phyloP scores from a whole-genome alignment of 441 rosid genomes.

The Erodium texanum region DNA sequence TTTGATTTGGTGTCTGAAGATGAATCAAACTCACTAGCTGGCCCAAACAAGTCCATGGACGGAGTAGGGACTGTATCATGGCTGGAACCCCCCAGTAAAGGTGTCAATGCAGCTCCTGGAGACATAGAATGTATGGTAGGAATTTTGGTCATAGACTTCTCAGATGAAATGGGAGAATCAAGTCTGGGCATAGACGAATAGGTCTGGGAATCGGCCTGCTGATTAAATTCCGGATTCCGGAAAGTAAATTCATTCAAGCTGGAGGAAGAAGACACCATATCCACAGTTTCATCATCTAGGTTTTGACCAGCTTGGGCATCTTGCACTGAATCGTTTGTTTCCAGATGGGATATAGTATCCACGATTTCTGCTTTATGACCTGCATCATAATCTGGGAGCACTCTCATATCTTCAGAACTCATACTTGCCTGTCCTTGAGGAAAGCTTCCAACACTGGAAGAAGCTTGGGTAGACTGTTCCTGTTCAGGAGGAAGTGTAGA shows the following conservation, averaged over 20 bases:
- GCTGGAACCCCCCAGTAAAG: slow-evolving; percentile 23
- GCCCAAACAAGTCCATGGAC: slow-evolving; percentile 57
- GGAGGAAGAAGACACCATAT: slow-evolving; percentile 42
- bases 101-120: slow-evolving; percentile 29
- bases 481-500: slow-evolving; percentile 85
- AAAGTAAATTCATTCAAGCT: slow-evolving; percentile 44
- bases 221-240: slow-evolving; percentile 32
- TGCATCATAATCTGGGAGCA: slow-evolving; percentile 33
- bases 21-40: slow-evolving; percentile 58
- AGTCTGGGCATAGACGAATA: slow-evolving; percentile 47
- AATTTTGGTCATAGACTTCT: slow-evolving; percentile 59
- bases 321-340: slow-evolving; percentile 36
- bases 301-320: slow-evolving; percentile 43
- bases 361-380: slow-evolving; percentile 46
- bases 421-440: slow-evolving; percentile 88
- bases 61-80: slow-evolving; percentile 42
- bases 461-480: slow-evolving; percentile 74
- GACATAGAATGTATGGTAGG: slow-evolving; percentile 44
- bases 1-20: slow-evolving; percentile 52
- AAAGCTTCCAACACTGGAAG: slow-evolving; percentile 84
- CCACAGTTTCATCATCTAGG: slow-evolving; percentile 42
- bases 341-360: slow-evolving; percentile 35
- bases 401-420: slow-evolving; percentile 64
- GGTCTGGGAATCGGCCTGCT: slow-evolving; percentile 58
- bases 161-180: slow-evolving; percentile 65